A percentile compares a stretch with the other conserved stretches of the same genome.
Evolutionary conservation across 2,329 filamentous ascomycete species (phyloP).

Genomic region (Hymenoscyphus fructigenus): DNA sequence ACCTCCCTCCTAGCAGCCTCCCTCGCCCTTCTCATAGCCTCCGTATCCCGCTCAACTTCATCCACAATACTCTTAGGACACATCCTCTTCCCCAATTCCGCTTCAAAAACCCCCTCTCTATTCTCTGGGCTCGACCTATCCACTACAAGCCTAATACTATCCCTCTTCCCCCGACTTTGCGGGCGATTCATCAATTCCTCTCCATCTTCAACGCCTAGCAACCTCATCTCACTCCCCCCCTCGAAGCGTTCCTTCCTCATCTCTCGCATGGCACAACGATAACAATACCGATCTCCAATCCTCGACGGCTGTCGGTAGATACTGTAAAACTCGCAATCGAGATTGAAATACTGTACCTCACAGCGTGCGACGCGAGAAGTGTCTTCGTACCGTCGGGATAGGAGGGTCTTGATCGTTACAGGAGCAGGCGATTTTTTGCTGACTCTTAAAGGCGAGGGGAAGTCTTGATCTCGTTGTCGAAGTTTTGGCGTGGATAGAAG

Average conservation of each 20-base stretch:
- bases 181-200: not conserved
- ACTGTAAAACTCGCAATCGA: not conserved
- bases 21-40: not conserved
- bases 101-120: not conserved
- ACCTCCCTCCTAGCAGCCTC: not conserved
- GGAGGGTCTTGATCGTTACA: slow-evolving; percentile 3
- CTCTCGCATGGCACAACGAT: not conserved
- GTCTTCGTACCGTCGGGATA: not conserved
- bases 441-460: not conserved
- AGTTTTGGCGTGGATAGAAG: too few relatives aligned
- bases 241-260: not conserved
- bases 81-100: not conserved
- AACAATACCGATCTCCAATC: not conserved
- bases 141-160: not conserved
- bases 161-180: not conserved
- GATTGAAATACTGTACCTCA: not conserved
- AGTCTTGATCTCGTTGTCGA: too few relatives aligned
- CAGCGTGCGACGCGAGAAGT: not conserved
- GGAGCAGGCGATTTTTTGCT: too few relatives aligned
- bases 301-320: not conserved
- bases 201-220: not conserved
- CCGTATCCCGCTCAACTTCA: slow-evolving; percentile 5
- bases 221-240: not conserved
- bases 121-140: not conserved
- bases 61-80: not conserved